Percentiles rank a stretch among this genome's conserved stretches.
Conservation (phyloP, 2,329 filamentous ascomycete genomes). For the Chaetomiaceae sp. region DNA sequence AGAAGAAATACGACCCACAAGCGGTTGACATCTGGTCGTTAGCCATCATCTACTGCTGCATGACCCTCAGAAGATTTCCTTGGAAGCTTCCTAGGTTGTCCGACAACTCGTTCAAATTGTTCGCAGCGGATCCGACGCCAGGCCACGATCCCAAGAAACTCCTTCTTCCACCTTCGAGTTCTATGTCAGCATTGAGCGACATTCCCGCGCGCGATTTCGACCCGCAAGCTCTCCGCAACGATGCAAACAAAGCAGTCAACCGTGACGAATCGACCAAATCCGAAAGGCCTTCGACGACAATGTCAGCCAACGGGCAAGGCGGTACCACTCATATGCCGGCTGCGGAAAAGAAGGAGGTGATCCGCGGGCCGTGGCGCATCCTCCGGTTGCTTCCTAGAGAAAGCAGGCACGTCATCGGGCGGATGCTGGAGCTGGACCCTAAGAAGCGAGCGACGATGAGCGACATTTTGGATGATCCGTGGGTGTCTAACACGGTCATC, state of each 20-base stretch:
- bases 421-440: constrained; percentile 89
- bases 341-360: constrained; percentile 64
- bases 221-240: constrained; percentile 10
- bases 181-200: constrained; percentile 41
- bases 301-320: constrained; percentile 17
- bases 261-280: constrained; percentile 16
- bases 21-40: constrained; percentile 97
- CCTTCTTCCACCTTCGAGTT: constrained; percentile 43
- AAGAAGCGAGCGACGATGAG: constrained; percentile 76
- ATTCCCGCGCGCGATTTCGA: constrained; percentile 29
- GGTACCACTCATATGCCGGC: constrained; percentile 22
- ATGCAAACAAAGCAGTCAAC: constrained; percentile 12
- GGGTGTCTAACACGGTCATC: constrained; percentile 80
- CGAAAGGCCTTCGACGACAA: constrained; percentile 8
- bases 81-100: constrained; percentile 93
- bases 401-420: constrained; percentile 80
- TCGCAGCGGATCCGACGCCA: constrained; percentile 78
- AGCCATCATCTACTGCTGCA: constrained; percentile 98
- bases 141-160: constrained; percentile 59
- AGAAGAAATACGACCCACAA: constrained; percentile 87
- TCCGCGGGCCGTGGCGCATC: constrained; percentile 89
- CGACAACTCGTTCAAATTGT: constrained; percentile 93
- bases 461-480: constrained; percentile 82
- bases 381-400: constrained; percentile 83
- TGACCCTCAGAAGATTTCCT: constrained; percentile 90